These are phyloP conservation scores for Lipomyces sp. DNA, from an alignment of 805 yeast species.

Conservation along the genomic window DNA sequence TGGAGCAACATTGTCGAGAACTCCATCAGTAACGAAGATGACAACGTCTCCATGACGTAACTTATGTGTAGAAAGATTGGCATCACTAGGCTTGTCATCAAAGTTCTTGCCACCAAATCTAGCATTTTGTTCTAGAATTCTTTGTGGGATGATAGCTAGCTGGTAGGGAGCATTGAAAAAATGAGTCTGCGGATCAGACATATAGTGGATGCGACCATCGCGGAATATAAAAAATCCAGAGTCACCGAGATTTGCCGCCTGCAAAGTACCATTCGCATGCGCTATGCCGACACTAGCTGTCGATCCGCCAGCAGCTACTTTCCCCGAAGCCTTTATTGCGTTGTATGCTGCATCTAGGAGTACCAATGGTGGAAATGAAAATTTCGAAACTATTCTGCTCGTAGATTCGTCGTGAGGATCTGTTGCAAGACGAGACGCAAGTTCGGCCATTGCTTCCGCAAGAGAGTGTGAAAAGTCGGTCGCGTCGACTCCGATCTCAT, in stretches of 20 bases:
- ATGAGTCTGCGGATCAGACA: slow-evolving; percentile 76
- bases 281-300: slow-evolving; percentile 83
- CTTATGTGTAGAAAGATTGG: slow-evolving; percentile 65
- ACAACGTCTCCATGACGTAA: slow-evolving; percentile 70
- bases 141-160: slow-evolving; percentile 74
- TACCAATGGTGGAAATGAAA: slow-evolving; percentile 42
- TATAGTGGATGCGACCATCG: slow-evolving; percentile 53
- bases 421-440: slow-evolving; percentile 19
- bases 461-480: slow-evolving; percentile 81
- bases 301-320: slow-evolving; percentile 86
- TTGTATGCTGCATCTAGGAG: slow-evolving; percentile 58
- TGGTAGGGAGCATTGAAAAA: slow-evolving; percentile 92
- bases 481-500: slow-evolving; percentile 85
- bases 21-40: slow-evolving; percentile 89
- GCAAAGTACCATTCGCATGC: slow-evolving; percentile 49
- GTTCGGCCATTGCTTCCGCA: slow-evolving; percentile 52
- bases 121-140: slow-evolving; percentile 33
- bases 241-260: slow-evolving; percentile 84
- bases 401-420: slow-evolving; percentile 5
- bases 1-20: slow-evolving; percentile 75
- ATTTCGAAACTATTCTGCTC: slow-evolving; percentile 9
- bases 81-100: slow-evolving; percentile 64
- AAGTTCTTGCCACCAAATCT: slow-evolving; percentile 50
- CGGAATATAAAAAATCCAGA: slow-evolving; percentile 91
- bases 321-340: slow-evolving; percentile 50